Percentiles rank a stretch among this genome's conserved stretches.
Conservation (phyloP, 805 yeast genomes). For the Cyberlindnera japonica region DNA sequence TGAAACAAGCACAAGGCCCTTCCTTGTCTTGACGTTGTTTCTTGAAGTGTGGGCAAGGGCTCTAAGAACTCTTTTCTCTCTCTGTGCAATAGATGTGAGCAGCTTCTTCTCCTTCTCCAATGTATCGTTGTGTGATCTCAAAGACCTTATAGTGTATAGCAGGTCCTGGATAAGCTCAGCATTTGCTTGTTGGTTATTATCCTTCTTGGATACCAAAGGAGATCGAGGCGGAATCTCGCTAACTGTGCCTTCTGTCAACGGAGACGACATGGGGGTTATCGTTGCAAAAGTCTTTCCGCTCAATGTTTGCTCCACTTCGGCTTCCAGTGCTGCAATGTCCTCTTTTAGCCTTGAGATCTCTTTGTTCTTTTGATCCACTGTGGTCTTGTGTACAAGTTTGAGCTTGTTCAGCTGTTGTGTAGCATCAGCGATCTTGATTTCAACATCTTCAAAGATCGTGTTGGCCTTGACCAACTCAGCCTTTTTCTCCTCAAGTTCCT, state of each 20-base stretch:
- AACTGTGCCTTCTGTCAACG: not conserved
- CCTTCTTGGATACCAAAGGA: not conserved
- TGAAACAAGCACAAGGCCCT: constrained; percentile 20
- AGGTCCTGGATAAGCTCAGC: constrained; percentile 20
- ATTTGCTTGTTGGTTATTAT: not conserved
- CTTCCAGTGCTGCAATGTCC: constrained; percentile 7
- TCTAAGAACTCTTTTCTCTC: constrained; percentile 21
- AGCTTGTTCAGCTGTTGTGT: constrained; percentile 12
- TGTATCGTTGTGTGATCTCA: constrained; percentile 16
- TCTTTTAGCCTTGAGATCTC: constrained; percentile 13
- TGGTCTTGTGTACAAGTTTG: constrained; percentile 15
- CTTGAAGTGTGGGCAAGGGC: constrained; percentile 16
- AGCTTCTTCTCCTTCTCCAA: constrained; percentile 13
- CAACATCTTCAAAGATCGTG: constrained; percentile 8
- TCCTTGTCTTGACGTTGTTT: constrained; percentile 18
- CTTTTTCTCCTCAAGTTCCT: not conserved
- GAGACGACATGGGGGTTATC: constrained; percentile 9
- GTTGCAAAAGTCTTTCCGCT: constrained; percentile 1
- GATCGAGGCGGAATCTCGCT: not conserved
- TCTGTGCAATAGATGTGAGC: constrained; percentile 7
- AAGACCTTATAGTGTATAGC: constrained; percentile 20
- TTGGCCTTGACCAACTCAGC: constrained; percentile 3
- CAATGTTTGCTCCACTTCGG: constrained; percentile 5
- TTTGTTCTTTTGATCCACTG: constrained; percentile 12
- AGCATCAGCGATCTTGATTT: constrained; percentile 9